Base-by-base conservation (phyloP, 768 basidiomycete genomes). In the Pulveroboletus sp. region DNA sequence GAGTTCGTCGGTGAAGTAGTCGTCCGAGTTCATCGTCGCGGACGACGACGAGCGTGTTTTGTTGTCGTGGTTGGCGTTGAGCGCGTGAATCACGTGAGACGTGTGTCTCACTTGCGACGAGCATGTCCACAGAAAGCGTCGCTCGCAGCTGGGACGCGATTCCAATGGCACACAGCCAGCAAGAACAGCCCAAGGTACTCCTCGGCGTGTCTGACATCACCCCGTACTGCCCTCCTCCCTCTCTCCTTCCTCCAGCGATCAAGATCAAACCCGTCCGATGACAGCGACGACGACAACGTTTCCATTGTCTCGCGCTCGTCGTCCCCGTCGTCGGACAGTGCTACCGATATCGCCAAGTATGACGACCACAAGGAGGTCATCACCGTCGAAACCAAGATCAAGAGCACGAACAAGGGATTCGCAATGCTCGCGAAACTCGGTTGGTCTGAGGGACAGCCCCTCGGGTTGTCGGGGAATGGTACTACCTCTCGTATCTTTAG, bases 331-430 rank as follows among this genome's bases (percentile, higher is more conserved):
- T 71, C 76, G 4, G 24, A 12, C 32, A 74, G 78, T 52, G 58
- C 65, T 24, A 81, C 79, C 78, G 80, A 86, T 48, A 66, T 76
- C 34, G 77, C 79, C 53, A 81, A 81, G 58, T 87, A 87, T 62
- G 85, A 89, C 56, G 84, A 64, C 25, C 74, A 75, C 9, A 77
- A 72, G 27, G 90, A 92, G 60, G 74, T 82, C 55, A 77, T 91
- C 52, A 91, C 90, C 8, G 80, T 91, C 46, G 85, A 92, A 43
- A 91, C 88, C 35, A 89, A 76, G 65, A 82, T 93, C 58, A 85
- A 86, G 63, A 74, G 78, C 35, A 77, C 80, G 32, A 93, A 93
- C 68, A 87, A 84, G 59, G 90, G 90, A 12, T 91, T 90, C 63
- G 73, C 79, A 8, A 77, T 93, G 73, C 79, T 93, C 2, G 77